Evolutionary conservation across 371 early-diverging fungal species (phyloP), one percentile per base, ranked within the genome.

Genomic region (Apophysomyces sp.): DNA sequence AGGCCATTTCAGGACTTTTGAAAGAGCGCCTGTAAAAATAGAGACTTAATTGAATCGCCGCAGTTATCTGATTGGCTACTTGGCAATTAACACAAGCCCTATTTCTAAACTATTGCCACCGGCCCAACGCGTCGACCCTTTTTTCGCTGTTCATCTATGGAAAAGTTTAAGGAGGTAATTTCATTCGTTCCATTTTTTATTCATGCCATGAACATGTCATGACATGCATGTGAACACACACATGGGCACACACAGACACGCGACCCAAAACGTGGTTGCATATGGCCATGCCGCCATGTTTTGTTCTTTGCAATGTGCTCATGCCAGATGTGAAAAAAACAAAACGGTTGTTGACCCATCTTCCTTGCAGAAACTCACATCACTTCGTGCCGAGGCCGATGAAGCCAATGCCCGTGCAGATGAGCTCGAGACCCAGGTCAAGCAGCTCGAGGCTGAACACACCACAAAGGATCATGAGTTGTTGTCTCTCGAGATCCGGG

Each of bases 401-500:
- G 80, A 74, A 11, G 86, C 89, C 57, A 74, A 65, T 61, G 80
- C 78, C 52, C 83, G 85, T 40, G 91, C 90, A 55, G 92, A 92
- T 53, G 77, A 83, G 36, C 85, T 88, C 55, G 89, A 88, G 72
- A 69, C 64, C 29, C 77, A 83, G 49, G 76, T 84, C 69, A 93
- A 92, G 84, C 76, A 78, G 63, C 69, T 86, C 18, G 77, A 84
- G 67, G 78, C 79, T 39, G 84, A 88, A 66, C 82, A 85, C 60
- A 86, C 77, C 16, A 66, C 79, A 58, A 92, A 92, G 76, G 93
- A 92, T 55, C 91, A 90, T 67, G 92, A 91, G 61, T 63, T 91
- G 53, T 76, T 83, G 26, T 90, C 92, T 40, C 74, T 88, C 56
- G 80, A 87, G 71, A 91, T 83, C 76, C 84, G 88, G 68, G 73